A percentile compares a stretch with the other conserved stretches of the same genome.
These are phyloP conservation scores for Apiospora aurea DNA, from an alignment of 2,329 filamentous ascomycete genomes.

Conservation along the genomic window DNA sequence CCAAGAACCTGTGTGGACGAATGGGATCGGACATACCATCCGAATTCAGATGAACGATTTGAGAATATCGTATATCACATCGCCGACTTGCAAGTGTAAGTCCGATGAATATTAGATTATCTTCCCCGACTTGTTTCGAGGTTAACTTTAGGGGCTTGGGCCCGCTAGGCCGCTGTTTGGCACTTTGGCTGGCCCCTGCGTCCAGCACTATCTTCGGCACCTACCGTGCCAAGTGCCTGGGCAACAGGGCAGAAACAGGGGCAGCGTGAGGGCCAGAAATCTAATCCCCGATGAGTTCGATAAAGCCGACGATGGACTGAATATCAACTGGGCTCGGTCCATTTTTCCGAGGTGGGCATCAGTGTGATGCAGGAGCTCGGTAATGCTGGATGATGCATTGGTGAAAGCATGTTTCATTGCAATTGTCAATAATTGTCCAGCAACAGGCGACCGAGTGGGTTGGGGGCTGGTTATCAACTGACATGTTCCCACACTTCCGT, in stretches of 20 bases:
- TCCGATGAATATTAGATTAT: neutral
- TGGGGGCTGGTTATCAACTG: constrained; percentile 2
- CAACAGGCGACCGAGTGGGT: neutral
- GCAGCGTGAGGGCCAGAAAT: neutral
- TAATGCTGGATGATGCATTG: neutral
- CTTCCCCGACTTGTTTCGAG: neutral
- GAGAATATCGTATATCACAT: neutral
- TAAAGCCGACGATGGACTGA: neutral
- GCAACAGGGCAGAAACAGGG: neutral
- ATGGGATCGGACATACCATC: neutral
- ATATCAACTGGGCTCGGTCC: neutral
- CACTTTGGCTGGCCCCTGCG: neutral
- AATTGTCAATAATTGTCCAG: neutral
- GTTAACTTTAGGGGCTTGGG: neutral
- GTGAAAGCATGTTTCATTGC: neutral
- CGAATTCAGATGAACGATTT: neutral
- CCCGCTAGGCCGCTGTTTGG: neutral
- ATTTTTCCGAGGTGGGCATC: constrained; percentile 1
- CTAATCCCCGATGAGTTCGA: neutral
- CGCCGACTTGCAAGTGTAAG: neutral
- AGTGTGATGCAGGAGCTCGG: neutral
- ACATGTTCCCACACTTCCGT: neutral
- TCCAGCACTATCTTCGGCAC: neutral
- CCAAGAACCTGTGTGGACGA: neutral
- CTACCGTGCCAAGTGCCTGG: neutral